phyloP scores from a whole-genome alignment of 1,284 basidiomycete genomes.

The Boletus coffeatus region DNA sequence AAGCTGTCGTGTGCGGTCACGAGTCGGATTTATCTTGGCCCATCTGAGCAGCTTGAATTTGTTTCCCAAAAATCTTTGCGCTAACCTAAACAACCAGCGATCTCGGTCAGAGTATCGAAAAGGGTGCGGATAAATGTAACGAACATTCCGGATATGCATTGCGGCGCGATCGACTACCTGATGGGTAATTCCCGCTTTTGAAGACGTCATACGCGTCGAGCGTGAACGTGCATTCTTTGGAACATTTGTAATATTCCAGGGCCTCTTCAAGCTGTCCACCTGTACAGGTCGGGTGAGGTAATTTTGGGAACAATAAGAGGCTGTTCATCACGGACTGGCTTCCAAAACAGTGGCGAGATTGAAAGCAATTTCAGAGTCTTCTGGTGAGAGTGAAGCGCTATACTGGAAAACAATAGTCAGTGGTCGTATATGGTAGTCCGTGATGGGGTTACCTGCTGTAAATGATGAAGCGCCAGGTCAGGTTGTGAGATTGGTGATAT shows the following conservation, averaged over 20 bases:
- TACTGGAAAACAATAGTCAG: conserved; percentile 46
- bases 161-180: conserved; percentile 66
- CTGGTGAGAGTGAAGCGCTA: conserved; percentile 83
- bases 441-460: conserved; percentile 52
- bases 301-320: conserved; percentile 30
- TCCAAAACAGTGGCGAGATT: conserved; percentile 90
- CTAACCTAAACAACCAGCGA: conserved; percentile 49
- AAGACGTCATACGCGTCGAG: too few relatives aligned
- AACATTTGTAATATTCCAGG: conserved; percentile 74
- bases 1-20: conserved; percentile 14
- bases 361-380: conserved; percentile 94
- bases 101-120: conserved; percentile 13
- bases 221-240: conserved; percentile 41
- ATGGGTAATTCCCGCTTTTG: too few relatives aligned
- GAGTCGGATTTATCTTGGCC: conserved; percentile 28
- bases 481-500: conserved; percentile 81
- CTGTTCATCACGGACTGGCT: conserved; percentile 57
- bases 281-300: conserved; percentile 34
- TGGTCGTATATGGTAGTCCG: conserved; percentile 23
- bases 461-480: conserved; percentile 86
- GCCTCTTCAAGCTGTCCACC: conserved; percentile 80
- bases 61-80: conserved; percentile 74
- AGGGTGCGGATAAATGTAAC: conserved; percentile 23
- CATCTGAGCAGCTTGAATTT: conserved; percentile 42
- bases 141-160: conserved; percentile 82